Evolutionary conservation across 2,329 filamentous ascomycete species (phyloP).

Genomic region (Blastomyces silverae): DNA sequence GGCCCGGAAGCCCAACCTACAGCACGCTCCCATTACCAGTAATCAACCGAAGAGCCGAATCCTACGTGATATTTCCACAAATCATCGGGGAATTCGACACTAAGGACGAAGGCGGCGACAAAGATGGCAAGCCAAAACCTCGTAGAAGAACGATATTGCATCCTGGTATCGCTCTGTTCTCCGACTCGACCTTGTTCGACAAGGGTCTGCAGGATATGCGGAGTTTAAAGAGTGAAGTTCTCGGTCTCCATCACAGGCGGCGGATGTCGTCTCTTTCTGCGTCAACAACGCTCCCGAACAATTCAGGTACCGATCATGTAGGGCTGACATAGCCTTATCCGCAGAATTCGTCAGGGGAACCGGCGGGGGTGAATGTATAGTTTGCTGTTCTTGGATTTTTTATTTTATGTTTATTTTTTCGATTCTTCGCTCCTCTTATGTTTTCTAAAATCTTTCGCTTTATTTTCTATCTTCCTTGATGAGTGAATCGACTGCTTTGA

Average conservation of each 20-base stretch:
- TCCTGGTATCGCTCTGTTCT: slow-evolving; percentile 15
- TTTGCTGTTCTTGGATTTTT: not conserved
- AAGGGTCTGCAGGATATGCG: slow-evolving; percentile 8
- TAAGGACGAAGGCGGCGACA: not conserved
- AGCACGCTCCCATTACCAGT: not conserved
- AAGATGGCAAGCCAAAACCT: no score
- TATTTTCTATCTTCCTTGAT: not conserved
- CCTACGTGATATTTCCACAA: slow-evolving; percentile 15
- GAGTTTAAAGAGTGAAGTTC: slow-evolving; percentile 2
- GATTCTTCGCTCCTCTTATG: not conserved
- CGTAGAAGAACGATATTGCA: slow-evolving; percentile 7
- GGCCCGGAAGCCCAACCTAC: not conserved
- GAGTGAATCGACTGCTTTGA: not conserved
- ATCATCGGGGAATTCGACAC: slow-evolving; percentile 15
- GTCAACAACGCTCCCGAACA: not conserved
- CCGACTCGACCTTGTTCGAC: slow-evolving; percentile 12
- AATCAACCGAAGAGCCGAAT: not conserved
- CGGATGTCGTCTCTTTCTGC: slow-evolving; percentile 5
- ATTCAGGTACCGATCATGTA: not conserved
- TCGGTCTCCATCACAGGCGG: slow-evolving; percentile 8
- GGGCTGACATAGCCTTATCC: slow-evolving; percentile 4
- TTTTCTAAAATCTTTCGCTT: not conserved
- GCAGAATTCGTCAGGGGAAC: not conserved
- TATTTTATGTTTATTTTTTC: not conserved
- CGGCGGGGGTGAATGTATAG: not conserved